These are phyloP conservation scores for Theileria orientalis DNA, from an alignment of 169 alveolate species.

Conservation along the genomic window DNA sequence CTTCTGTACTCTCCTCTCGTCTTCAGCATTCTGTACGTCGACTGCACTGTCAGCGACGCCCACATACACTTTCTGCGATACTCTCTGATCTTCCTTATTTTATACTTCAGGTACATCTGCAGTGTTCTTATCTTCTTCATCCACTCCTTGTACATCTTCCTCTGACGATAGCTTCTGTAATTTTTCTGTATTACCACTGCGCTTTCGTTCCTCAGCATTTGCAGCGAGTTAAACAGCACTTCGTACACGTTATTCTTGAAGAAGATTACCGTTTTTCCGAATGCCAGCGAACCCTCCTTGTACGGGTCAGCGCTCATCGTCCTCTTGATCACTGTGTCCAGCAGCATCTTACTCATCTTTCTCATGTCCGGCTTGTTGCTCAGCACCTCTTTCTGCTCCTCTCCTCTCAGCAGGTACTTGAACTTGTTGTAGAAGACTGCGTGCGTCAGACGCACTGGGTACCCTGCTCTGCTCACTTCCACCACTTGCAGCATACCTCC, in stretches of 20 bases:
- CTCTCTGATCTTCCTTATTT: constrained; percentile 33
- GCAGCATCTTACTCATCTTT: constrained; percentile 30
- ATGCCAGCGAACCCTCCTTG: constrained; percentile 35
- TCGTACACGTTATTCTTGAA: constrained; percentile 70
- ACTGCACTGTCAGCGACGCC: constrained; percentile 46
- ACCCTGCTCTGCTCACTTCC: constrained; percentile 92
- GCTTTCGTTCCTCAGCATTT: constrained; percentile 59
- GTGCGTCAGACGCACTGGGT: constrained; percentile 90
- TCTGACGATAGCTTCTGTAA: constrained; percentile 51
- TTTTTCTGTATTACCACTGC: constrained; percentile 63
- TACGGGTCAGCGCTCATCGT: constrained; percentile 32
- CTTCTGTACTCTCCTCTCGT: constrained; percentile 10
- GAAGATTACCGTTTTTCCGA: constrained; percentile 59
- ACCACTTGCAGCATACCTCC: constrained; percentile 91
- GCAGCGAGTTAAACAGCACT: constrained; percentile 61
- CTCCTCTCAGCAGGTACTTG: constrained; percentile 66
- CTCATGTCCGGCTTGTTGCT: background rate
- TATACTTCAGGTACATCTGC: constrained; percentile 68
- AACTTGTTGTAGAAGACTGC: constrained; percentile 83
- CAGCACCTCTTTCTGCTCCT: constrained; percentile 6
- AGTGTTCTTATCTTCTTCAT: constrained; percentile 45
- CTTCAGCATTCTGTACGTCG: constrained; percentile 49
- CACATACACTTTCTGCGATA: constrained; percentile 14
- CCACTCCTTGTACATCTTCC: constrained; percentile 37
- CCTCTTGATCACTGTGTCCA: constrained; percentile 36